These are phyloP conservation scores for Geotrichum restrictum DNA, from an alignment of 1,139 yeast genomes.

Conservation along the genomic window DNA sequence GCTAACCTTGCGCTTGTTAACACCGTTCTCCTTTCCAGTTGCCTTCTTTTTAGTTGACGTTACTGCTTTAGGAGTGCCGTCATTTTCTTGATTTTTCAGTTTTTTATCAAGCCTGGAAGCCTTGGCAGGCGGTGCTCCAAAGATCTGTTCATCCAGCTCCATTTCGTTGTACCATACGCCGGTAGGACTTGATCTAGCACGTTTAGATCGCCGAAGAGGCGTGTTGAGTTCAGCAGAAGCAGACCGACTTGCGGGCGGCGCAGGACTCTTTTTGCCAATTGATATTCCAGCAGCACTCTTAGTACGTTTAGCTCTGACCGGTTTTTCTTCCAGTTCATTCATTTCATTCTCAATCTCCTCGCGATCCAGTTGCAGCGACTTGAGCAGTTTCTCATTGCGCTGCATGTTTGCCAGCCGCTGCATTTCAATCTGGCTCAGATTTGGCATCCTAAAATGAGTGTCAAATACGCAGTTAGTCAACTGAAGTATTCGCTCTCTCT, in stretches of 20 bases:
- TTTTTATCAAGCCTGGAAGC: too few species aligned
- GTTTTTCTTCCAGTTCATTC: neutral
- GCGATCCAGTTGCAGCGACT: conserved; percentile 3
- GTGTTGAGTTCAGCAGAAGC: neutral
- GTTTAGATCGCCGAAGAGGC: conserved; percentile 1
- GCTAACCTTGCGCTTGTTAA: too few species aligned
- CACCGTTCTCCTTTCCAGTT: neutral
- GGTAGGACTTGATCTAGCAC: neutral
- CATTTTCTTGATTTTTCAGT: too few species aligned
- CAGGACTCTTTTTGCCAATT: neutral
- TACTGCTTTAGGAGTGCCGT: too few species aligned
- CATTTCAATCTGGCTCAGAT: conserved; percentile 27
- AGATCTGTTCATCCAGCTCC: neutral
- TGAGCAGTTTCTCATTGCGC: conserved; percentile 25
- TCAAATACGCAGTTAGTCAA: neutral
- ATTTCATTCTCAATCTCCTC: conserved; percentile 4
- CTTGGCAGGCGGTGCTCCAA: neutral
- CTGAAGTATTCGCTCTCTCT: neutral
- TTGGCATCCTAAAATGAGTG: neutral
- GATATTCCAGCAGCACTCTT: neutral
- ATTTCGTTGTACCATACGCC: conserved; percentile 2
- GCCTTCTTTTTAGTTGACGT: too few species aligned
- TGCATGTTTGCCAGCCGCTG: conserved; percentile 29
- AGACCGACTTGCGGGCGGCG: too few species aligned
- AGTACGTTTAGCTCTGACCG: neutral